phyloP scores from a whole-genome alignment of 78 protist species.

The Polysphondylium violaceum region DNA sequence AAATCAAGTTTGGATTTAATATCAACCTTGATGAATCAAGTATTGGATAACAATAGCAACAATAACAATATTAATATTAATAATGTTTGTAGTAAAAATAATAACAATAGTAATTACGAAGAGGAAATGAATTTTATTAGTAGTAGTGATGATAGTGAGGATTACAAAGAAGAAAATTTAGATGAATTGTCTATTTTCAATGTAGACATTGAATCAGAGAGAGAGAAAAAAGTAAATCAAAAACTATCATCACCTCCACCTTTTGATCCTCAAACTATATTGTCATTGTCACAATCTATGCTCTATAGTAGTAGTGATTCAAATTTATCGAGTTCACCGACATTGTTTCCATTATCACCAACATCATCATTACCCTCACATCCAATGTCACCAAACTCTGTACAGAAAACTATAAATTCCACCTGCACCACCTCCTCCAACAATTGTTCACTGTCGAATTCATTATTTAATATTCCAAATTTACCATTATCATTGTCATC shows the following conservation, averaged over 20 bases:
- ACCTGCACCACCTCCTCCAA: not conserved
- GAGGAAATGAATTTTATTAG: not conserved
- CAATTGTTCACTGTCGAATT: no score
- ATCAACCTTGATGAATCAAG: no score
- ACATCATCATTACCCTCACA: conserved; percentile 1
- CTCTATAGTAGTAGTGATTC: not conserved
- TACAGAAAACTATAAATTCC: not conserved
- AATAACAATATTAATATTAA: no score
- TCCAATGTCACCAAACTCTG: conserved; percentile 21
- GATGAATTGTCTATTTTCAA: conserved; percentile 11
- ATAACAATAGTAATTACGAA: not conserved
- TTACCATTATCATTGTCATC: not conserved
- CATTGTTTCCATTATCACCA: conserved; percentile 1
- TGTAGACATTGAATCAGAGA: conserved; percentile 24
- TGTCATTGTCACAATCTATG: conserved; percentile 23
- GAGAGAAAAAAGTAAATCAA: conserved; percentile 3
- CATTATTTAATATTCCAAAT: no score
- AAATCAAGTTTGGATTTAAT: no score
- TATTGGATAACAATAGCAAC: no score
- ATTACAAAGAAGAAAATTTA: no score
- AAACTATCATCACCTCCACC: conserved; percentile 7
- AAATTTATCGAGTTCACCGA: not conserved
- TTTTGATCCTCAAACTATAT: conserved; percentile 36
- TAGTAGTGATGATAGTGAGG: not conserved
- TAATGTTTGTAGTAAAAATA: not conserved